Conservation (phyloP, 2,329 filamentous ascomycete genomes). For the Colletotrichum abscissum region DNA sequence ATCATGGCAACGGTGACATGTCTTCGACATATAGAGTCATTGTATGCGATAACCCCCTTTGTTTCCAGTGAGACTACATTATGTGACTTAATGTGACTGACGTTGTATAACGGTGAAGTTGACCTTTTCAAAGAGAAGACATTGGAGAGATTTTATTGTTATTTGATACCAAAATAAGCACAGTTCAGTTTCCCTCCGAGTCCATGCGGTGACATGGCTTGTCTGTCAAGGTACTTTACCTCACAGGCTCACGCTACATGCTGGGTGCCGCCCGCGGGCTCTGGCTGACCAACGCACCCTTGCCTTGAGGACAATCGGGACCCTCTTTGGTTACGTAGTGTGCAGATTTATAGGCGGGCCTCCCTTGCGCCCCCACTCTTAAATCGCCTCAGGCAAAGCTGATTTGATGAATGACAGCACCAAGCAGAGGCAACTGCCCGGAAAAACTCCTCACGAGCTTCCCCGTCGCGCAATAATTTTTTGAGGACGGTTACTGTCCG, state of each 20-base stretch:
- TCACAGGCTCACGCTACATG: background rate
- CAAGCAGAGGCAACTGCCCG: slow-evolving; percentile 18
- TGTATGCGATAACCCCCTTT: background rate
- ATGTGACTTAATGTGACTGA: too few relatives aligned
- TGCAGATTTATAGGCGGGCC: slow-evolving; percentile 16
- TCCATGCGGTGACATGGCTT: background rate
- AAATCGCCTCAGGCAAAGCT: slow-evolving; percentile 33
- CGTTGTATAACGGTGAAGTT: too few relatives aligned
- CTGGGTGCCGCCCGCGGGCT: background rate
- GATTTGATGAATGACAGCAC: slow-evolving; percentile 27
- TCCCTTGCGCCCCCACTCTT: slow-evolving; percentile 32
- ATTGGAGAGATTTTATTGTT: background rate
- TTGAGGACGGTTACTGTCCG: slow-evolving; percentile 23
- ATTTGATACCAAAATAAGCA: background rate
- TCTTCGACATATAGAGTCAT: background rate
- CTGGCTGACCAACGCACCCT: slow-evolving; percentile 30
- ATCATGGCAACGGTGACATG: background rate
- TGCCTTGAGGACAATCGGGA: slow-evolving; percentile 6
- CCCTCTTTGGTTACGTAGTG: slow-evolving; percentile 34
- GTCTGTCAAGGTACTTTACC: background rate
- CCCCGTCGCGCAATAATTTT: slow-evolving; percentile 38
- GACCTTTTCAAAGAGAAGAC: background rate
- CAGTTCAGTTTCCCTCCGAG: background rate
- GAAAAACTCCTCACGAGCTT: slow-evolving; percentile 35
- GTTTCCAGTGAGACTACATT: background rate